Base-by-base conservation (phyloP, 2,329 filamentous ascomycete genomes). In the Colletotrichum gigasporum region DNA sequence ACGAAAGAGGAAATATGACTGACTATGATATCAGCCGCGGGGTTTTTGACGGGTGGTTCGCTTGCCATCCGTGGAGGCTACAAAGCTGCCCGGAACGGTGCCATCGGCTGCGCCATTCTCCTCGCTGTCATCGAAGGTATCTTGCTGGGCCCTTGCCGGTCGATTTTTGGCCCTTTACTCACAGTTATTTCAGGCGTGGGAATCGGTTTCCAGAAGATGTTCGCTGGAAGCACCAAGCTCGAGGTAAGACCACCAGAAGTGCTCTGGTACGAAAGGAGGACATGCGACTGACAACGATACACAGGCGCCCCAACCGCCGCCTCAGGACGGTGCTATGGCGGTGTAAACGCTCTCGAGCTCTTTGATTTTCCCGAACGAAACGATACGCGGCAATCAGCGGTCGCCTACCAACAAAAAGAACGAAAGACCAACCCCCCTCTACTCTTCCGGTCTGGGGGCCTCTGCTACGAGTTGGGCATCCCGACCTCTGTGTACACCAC, bases 11-110 rank as follows among this genome's bases (percentile, higher is more conserved):
- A 30, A 7, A 34, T 34, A 20, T 32, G 5, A 18, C 16, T 10
- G 42, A 44, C n/a, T n/a, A 52, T 24, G 94, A 94, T 73, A 98
- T 99, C 77, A 96, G n/a, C 95, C 71, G 96, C 95, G 41, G 96
- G 96, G 56, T 97, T 97, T 85, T 95, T 97, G 80, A 98, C 96
- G 4, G 94, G 94, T 73, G 96, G 96, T 71, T 89, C 95, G 28
- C 86, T 99, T 32, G 96, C 96, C 53, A 90, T 98, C 67, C 89
- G 96, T 81, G 96, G 96, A 73, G 96, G 96, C 63, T 91, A 91
- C 78, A 12, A 60, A 47, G 93, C 95, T 20, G 94, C 96, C 68
- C 87, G 96, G 72, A 98, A 98, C 80, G 94, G 93, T 65, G 96
- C 96, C 67, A 98, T 99, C 73, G 96, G 95, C 71, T 98, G 96